Base-by-base conservation (phyloP, 768 basidiomycete genomes). In the Boletus pseudo-olivaceus region DNA sequence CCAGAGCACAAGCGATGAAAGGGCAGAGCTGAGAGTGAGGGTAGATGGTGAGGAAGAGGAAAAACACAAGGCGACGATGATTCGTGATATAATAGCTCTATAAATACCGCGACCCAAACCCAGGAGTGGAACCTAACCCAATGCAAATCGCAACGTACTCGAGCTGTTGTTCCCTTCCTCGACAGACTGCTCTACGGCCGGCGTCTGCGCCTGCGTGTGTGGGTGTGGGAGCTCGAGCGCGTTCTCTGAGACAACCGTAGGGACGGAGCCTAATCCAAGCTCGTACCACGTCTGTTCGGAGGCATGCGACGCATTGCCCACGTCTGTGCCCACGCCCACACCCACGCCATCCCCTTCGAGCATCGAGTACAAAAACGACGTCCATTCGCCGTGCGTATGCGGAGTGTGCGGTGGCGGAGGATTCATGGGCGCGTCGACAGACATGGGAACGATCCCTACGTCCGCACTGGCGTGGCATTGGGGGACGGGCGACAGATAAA, bases 341-440 rank as follows among this genome's bases (percentile, higher is more conserved):
- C 59, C 60, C 3, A 62, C 59, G 3, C 60, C 63, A 20, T 71
- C 70, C 14, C 69, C 65, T 27, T 70, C 68, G 30, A 70, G 70
- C 68, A 70, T 64, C 14, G 68, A 69, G 39, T 70, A 68, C 26
- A 70, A 51, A 43, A 70, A 72, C 5, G 70, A 70, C 0, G 68
- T 70, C 68, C 68, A 70, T 39, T 70, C 68, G 12, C 68, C 68
- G 9, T 58, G 60, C 0, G 63, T 38, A 10, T 55, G 60, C 0
- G 48, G 30, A 1, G 60, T 38, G 20, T 55, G 56, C 7, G 51
- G 10, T 0, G 55, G 47, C 5, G 55, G 8, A 1, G 54, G 26
- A 27, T 59, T 57, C 1, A 58, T 50, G 1, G 61, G 47, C 11
- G 53, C 0, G 39, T 68, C 58, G 34, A 68, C 47, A 19, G 62